Evolutionary conservation across 2,329 filamentous ascomycete genomes (phyloP).

Genomic region (Helicocarpus griseus): DNA sequence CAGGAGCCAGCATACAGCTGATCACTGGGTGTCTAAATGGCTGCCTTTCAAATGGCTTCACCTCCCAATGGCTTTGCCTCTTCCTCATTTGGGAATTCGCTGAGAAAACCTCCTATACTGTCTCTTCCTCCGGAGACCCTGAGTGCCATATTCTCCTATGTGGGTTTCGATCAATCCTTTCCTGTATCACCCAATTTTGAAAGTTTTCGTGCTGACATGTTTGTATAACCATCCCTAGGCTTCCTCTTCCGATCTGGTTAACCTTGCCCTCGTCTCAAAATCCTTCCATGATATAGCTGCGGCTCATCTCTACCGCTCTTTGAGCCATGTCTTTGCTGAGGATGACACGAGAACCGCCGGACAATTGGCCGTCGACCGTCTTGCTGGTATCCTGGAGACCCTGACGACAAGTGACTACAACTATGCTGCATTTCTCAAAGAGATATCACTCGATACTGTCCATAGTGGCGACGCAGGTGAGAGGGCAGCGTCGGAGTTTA

Average conservation of each 20-base stretch:
- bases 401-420: constrained; percentile 55
- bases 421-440: constrained; percentile 49
- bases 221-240: constrained; percentile 8
- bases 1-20: neutral
- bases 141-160: constrained; percentile 22
- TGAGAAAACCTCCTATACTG: constrained; percentile 9
- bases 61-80: neutral
- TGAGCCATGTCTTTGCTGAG: constrained; percentile 53
- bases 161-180: constrained; percentile 12
- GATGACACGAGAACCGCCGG: constrained; percentile 44
- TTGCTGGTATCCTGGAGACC: constrained; percentile 51
- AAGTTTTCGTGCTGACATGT: neutral
- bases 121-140: constrained; percentile 24
- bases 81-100: neutral
- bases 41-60: neutral
- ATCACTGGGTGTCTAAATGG: neutral
- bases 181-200: neutral
- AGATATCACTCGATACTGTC: constrained; percentile 48
- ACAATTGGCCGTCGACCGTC: constrained; percentile 47
- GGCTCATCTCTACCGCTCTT: constrained; percentile 49
- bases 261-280: constrained; percentile 49
- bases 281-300: constrained; percentile 51
- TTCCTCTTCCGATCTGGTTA: constrained; percentile 17
- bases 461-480: constrained; percentile 44
- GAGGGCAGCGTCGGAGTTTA: constrained; percentile 44